Evolutionary conservation across 208 protist genomes (phyloP).

Genomic region (Acanthamoeba sp.): DNA sequence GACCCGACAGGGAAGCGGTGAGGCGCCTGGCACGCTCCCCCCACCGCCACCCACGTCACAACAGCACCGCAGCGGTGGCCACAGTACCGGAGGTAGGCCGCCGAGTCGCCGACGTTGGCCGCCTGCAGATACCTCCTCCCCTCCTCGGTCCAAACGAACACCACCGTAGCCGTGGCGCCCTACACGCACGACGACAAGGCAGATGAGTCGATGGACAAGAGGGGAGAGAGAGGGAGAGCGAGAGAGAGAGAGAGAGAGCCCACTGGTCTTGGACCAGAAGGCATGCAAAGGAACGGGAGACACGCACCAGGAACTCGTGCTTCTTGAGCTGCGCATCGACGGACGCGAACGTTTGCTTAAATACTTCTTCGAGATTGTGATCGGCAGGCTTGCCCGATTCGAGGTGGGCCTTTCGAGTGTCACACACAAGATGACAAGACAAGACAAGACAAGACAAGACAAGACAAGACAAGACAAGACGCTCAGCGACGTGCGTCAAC

Average conservation of each 20-base stretch:
- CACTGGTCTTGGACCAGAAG: no score
- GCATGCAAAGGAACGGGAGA: not conserved
- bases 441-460: no score
- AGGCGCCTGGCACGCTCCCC: not conserved
- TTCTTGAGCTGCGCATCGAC: conserved; percentile 75
- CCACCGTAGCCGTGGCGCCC: conserved; percentile 76
- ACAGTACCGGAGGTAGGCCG: conserved; percentile 78
- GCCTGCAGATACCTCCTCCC: conserved; percentile 81
- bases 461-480: no score
- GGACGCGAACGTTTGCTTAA: conserved; percentile 13
- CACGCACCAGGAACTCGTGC: conserved; percentile 79
- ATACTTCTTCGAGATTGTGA: not conserved
- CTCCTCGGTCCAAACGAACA: conserved; percentile 69
- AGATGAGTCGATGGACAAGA: not conserved
- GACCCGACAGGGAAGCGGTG: not conserved
- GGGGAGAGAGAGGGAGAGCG: not conserved
- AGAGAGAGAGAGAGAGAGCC: not conserved
- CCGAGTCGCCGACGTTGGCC: conserved; percentile 84
- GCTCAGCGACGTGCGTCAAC: no score
- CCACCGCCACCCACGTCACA: not conserved
- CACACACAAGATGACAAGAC: no score
- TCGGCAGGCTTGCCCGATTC: not conserved
- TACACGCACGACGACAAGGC: no score
- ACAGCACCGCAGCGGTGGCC: not conserved
- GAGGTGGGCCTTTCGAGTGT: not conserved